Conservation (phyloP, 345 rosid species). For the Eucalyptus caleyi region DNA sequence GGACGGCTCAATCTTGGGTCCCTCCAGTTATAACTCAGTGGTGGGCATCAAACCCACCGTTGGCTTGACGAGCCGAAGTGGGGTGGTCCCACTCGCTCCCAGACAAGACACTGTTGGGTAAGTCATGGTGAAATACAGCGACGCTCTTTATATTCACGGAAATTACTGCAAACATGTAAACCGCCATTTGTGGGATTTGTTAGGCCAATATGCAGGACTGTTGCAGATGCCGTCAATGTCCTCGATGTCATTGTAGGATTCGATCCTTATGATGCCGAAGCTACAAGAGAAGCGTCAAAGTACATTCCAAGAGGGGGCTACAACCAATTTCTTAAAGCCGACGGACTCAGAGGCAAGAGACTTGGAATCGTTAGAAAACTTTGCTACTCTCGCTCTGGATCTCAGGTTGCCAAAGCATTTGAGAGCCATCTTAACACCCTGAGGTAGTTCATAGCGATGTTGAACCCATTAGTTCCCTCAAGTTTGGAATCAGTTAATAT, state of each 20-base stretch:
- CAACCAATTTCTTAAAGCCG: conserved; percentile 25
- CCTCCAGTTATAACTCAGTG: conserved; percentile 38
- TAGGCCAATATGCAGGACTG: conserved; percentile 38
- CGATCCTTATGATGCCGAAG: conserved; percentile 18
- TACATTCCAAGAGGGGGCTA: conserved; percentile 41
- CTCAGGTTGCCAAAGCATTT: conserved; percentile 3
- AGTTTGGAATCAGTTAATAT: neutral
- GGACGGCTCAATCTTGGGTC: conserved; percentile 54
- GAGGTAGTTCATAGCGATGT: conserved; percentile 10
- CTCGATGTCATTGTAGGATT: conserved; percentile 31
- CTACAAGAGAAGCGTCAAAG: conserved; percentile 22
- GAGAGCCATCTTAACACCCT: conserved; percentile 26
- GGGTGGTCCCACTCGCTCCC: conserved; percentile 48
- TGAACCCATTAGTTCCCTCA: neutral
- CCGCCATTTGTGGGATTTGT: neutral
- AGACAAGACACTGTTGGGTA: conserved; percentile 63
- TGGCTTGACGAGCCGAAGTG: conserved; percentile 67
- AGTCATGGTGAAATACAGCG: neutral
- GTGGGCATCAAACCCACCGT: conserved; percentile 67
- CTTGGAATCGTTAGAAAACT: conserved; percentile 32
- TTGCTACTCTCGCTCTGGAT: neutral
- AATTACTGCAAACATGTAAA: neutral
- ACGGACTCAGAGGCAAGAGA: conserved; percentile 47
- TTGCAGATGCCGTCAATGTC: conserved; percentile 29
- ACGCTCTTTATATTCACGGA: neutral